Evolutionary conservation across 1,284 basidiomycete genomes (phyloP).

Genomic region (Inonotus hispidus): DNA sequence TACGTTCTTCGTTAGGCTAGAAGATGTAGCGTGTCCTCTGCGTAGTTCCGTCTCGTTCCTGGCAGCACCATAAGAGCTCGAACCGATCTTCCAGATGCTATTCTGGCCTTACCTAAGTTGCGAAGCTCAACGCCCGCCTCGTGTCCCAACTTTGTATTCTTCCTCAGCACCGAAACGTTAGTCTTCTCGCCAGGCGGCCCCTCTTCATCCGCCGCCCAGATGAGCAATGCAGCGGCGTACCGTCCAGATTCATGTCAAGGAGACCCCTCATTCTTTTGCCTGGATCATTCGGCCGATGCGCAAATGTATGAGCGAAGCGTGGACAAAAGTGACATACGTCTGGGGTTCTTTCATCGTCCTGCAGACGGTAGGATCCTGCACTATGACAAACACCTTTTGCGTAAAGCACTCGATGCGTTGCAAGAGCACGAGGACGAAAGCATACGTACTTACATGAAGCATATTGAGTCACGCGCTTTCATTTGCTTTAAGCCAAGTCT

Average conservation of each 20-base stretch:
- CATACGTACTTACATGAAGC: neutral
- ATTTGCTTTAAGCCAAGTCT: neutral
- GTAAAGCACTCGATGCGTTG: neutral
- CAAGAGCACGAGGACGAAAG: neutral
- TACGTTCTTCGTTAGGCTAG: neutral
- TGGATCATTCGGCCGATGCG: neutral
- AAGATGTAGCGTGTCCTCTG: neutral
- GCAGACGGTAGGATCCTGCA: neutral
- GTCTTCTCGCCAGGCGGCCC: neutral
- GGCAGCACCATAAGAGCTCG: neutral
- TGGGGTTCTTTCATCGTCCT: neutral
- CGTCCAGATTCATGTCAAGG: neutral
- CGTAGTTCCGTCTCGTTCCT: neutral
- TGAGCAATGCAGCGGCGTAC: neutral
- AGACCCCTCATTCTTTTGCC: neutral
- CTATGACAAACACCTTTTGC: neutral
- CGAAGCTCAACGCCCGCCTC: neutral
- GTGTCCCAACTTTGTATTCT: neutral
- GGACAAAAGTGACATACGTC: neutral
- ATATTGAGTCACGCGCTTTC: neutral
- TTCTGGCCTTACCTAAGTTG: neutral
- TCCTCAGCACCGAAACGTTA: neutral
- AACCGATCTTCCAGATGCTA: neutral
- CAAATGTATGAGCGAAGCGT: neutral
- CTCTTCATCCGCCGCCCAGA: neutral